A percentile compares a stretch with the other conserved stretches of the same genome.
Evolutionary conservation across 192 early-diverging fungal genomes (phyloP).

Genomic region (Podochytrium sp.): DNA sequence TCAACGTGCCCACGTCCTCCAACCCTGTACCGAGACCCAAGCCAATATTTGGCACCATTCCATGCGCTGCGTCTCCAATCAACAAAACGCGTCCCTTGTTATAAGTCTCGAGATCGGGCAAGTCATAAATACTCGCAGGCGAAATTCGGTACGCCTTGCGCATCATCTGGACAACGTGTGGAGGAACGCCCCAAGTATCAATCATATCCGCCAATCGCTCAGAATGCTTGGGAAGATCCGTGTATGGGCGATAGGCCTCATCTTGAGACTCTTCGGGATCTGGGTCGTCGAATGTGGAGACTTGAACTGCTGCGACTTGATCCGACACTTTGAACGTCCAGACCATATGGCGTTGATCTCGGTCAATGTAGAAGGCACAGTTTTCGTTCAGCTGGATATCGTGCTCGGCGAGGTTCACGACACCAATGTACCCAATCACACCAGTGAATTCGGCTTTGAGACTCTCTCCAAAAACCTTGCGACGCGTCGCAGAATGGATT

Average conservation of each 20-base stretch:
- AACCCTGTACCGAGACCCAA: constrained; percentile 23
- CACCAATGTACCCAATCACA: constrained; percentile 9
- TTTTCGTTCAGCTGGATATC: background rate
- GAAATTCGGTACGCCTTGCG: constrained; percentile 8
- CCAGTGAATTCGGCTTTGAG: constrained; percentile 11
- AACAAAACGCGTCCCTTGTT: constrained; percentile 18
- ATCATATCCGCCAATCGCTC: constrained; percentile 7
- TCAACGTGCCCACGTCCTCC: constrained; percentile 33
- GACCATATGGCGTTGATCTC: background rate
- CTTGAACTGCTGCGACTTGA: background rate
- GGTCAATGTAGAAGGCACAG: background rate
- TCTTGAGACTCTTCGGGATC: background rate
- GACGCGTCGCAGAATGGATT: constrained; percentile 16
- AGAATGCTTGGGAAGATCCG: constrained; percentile 6
- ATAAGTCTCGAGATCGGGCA: background rate
- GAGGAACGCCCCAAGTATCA: background rate
- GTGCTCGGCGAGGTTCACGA: background rate
- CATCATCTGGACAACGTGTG: background rate
- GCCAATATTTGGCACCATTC: constrained; percentile 33
- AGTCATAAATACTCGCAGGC: constrained; percentile 15
- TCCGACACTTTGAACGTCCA: constrained; percentile 1
- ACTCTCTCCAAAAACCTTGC: constrained; percentile 35
- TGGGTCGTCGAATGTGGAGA: background rate
- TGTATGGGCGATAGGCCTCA: background rate
- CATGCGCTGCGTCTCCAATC: constrained; percentile 33